A percentile compares a stretch with the other conserved stretches of the same genome.
phyloP scores from a whole-genome alignment of 306 rosid species.

The Herpetospermum pedunculosum region DNA sequence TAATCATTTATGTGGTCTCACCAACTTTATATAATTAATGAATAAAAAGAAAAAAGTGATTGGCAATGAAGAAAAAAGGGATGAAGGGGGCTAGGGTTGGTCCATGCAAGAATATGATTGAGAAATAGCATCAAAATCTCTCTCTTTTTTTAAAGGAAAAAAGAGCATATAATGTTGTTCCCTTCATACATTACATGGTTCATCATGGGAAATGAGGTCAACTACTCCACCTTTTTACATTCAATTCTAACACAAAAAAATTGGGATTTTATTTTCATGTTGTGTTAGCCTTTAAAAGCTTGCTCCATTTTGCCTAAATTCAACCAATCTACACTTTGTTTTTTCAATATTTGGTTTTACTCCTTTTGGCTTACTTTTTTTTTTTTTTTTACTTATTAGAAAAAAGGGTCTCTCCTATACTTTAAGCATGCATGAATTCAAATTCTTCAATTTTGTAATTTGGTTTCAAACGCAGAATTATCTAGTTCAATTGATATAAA shows the following conservation, averaged over 20 bases:
- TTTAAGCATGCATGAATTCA: too few relatives aligned
- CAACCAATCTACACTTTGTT: neutral
- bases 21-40: constrained; percentile 17
- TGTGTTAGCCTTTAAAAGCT: neutral
- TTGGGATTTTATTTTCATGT: neutral
- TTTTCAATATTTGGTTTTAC: neutral
- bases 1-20: constrained; percentile 23
- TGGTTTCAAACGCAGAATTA: too few relatives aligned
- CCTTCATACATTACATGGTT: constrained; percentile 44
- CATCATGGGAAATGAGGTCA: constrained; percentile 43
- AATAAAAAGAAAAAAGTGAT: constrained; percentile 21
- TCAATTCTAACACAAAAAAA: neutral
- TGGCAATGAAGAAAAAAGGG: constrained; percentile 16
- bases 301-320: neutral
- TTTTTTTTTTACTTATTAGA: neutral
- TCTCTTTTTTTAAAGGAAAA: neutral
- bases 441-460: too few relatives aligned
- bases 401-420: too few relatives aligned
- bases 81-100: neutral
- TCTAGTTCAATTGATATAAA: too few relatives aligned
- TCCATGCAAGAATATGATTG: constrained; percentile 4
- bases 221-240: constrained; percentile 20
- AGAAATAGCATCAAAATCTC: neutral
- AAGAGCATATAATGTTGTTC: constrained; percentile 35
- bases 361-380: neutral